Percentiles rank a stretch among this genome's conserved stretches.
Conservation (phyloP, 768 basidiomycete genomes). For the Phaeotremella skinneri region DNA sequence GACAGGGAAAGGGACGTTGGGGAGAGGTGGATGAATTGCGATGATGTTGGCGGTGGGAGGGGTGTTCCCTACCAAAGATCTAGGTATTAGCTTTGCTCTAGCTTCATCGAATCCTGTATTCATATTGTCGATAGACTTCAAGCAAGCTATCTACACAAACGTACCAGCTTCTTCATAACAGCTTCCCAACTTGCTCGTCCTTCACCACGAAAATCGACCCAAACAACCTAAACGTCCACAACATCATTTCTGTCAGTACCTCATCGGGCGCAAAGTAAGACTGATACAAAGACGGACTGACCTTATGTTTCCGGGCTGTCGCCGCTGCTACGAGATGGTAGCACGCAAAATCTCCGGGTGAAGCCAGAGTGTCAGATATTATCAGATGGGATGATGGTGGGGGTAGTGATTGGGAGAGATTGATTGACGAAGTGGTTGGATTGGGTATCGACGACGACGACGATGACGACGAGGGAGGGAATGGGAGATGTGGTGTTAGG, state of each 20-base stretch:
- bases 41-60: conserved; percentile 5
- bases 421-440: not conserved
- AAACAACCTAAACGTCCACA: conserved; percentile 16
- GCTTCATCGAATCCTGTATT: not conserved
- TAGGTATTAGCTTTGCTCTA: conserved; percentile 19
- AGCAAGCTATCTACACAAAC: conserved; percentile 5
- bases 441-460: not conserved
- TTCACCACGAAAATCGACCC: conserved; percentile 42
- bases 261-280: not conserved
- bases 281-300: conserved; percentile 9
- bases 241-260: not conserved
- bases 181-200: conserved; percentile 40
- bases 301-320: conserved; percentile 15
- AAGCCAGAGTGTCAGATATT: conserved; percentile 42
- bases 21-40: conserved; percentile 30
- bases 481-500: conserved; percentile 34
- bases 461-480: conserved; percentile 12
- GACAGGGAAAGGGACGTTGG: conserved; percentile 23
- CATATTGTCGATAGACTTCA: not conserved
- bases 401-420: conserved; percentile 18
- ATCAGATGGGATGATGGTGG: conserved; percentile 38
- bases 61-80: not conserved
- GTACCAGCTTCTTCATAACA: conserved; percentile 43
- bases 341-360: conserved; percentile 37
- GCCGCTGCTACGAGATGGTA: conserved; percentile 40